Conservation (phyloP, 495 filamentous ascomycete species). For the Aspergillus haitiensis region DNA sequence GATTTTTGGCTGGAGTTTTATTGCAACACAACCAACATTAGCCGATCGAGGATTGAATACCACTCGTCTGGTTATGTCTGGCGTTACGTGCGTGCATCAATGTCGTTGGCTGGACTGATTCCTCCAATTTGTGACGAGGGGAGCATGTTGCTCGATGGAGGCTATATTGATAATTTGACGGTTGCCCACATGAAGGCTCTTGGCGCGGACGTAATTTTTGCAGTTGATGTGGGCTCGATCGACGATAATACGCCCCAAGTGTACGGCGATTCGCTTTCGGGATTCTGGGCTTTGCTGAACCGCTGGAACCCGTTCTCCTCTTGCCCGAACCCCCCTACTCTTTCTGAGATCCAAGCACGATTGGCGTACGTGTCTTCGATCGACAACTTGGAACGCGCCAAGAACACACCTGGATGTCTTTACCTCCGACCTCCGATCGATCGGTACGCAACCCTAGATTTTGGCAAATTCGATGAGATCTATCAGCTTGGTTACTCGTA, state of each 20-base stretch:
- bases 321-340: slow-evolving; percentile 85
- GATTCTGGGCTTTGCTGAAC: slow-evolving; percentile 89
- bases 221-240: slow-evolving; percentile 87
- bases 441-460: slow-evolving; percentile 89
- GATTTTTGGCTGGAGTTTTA: slow-evolving; percentile 99
- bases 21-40: slow-evolving; percentile 98
- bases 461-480: slow-evolving; percentile 96
- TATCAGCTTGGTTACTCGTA: slow-evolving; percentile 84
- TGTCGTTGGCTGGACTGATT: slow-evolving; percentile 90
- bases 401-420: slow-evolving; percentile 79
- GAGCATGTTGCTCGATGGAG: slow-evolving; percentile 91
- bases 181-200: slow-evolving; percentile 96
- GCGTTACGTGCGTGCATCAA: slow-evolving; percentile 93
- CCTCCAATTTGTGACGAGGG: slow-evolving; percentile 96
- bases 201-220: slow-evolving; percentile 91
- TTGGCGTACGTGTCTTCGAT: slow-evolving; percentile 92
- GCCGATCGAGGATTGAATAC: slow-evolving; percentile 81
- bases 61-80: slow-evolving; percentile 95
- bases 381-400: slow-evolving; percentile 91
- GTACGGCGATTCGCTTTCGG: slow-evolving; percentile 93
- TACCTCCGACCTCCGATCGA: slow-evolving; percentile 98
- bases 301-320: slow-evolving; percentile 94
- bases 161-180: slow-evolving; percentile 96
- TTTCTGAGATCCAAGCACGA: slow-evolving; percentile 92
- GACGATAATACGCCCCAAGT: slow-evolving; percentile 88